Evolutionary conservation across 306 rosid species (phyloP), one percentile per base, ranked within the genome.

Genomic region (Oxytropis ochrocephala): DNA sequence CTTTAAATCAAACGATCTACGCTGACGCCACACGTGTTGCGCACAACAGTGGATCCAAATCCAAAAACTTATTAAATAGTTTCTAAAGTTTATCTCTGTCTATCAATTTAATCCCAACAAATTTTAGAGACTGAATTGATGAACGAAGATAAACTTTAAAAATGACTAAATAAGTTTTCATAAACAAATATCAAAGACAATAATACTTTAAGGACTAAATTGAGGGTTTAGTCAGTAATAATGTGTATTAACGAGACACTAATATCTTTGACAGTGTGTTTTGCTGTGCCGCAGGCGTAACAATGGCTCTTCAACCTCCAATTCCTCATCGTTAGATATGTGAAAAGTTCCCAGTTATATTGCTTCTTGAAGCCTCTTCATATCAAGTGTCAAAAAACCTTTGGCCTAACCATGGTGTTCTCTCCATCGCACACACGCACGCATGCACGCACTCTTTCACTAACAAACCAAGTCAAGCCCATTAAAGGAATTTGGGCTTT

Each of bases 211-310:
- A 24, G 29, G 29, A 24, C 29, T 24, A 24, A 24, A 24, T 24
- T 24, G 29, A 24, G 29, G 29, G 29, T 24, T 24, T 2, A 24
- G 3, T 24, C 29, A 21, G 29, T 24, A 24, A 2, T 24, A 1
- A 1, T 24, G 29, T 33, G 55, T n/a, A 44, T 44, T 24, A 35
- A 69, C 57, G 73, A 47, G 84, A 63, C 73, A 69, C 98, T 93
- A 79, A 90, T 78, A 86, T 87, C 87, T 88, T 90, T 90, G 97
- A 90, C 98, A 94, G 98, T 94, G 86, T 94, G 96, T 81, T 94
- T 94, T 85, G 97, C 97, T 87, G 91, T 94, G 88, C 97, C 97
- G 60, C 98, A 94, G 98, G 98, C 98, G 95, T 94, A 78, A 94
- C 82, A 68, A 81, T 86, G 97, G 78, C 94, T 67, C 86, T 82